phyloP scores from a whole-genome alignment of 257 asterid species.

The Handroanthus guayacan region DNA sequence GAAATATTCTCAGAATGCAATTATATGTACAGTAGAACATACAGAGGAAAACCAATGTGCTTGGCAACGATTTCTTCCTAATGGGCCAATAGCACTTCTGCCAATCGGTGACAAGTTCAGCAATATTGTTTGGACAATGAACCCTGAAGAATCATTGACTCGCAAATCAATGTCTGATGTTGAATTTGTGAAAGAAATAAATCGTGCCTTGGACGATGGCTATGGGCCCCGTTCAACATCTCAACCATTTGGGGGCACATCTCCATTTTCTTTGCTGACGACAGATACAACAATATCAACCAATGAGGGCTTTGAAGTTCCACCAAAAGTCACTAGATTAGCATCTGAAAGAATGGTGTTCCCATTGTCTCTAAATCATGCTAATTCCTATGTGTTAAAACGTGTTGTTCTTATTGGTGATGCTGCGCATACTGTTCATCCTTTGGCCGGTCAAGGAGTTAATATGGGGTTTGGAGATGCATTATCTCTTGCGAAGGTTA shows the following conservation, averaged over 20 bases:
- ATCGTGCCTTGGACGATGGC: slow-evolving; percentile 74
- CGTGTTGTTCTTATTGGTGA: slow-evolving; percentile 87
- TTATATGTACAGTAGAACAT: slow-evolving; percentile 91
- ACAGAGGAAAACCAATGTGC: slow-evolving; percentile 66
- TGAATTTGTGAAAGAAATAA: slow-evolving; percentile 72
- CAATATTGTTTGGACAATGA: slow-evolving; percentile 98
- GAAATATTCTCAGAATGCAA: slow-evolving; percentile 91
- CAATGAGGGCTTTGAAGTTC: slow-evolving; percentile 72
- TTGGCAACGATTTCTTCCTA: slow-evolving; percentile 91
- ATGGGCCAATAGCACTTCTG: slow-evolving; percentile 93
- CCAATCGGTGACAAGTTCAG: slow-evolving; percentile 88
- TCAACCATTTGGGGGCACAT: slow-evolving; percentile 42
- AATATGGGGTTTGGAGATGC: slow-evolving; percentile 98
- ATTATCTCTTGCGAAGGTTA: slow-evolving; percentile 67
- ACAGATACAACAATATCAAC: slow-evolving; percentile 51
- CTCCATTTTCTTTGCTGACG: slow-evolving; percentile 65
- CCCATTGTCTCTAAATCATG: slow-evolving; percentile 91
- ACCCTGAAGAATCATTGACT: slow-evolving; percentile 70
- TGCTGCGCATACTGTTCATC: slow-evolving; percentile 98
- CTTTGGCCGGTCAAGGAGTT: slow-evolving; percentile 99
- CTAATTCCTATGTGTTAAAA: slow-evolving; percentile 63
- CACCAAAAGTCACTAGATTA: slow-evolving; percentile 67
- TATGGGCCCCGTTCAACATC: slow-evolving; percentile 86
- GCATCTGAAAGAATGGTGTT: slow-evolving; percentile 87
- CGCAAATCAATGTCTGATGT: slow-evolving; percentile 67